phyloP scores from a whole-genome alignment of 2,329 filamentous ascomycete species.

The Arthrobotrys musiformis region DNA sequence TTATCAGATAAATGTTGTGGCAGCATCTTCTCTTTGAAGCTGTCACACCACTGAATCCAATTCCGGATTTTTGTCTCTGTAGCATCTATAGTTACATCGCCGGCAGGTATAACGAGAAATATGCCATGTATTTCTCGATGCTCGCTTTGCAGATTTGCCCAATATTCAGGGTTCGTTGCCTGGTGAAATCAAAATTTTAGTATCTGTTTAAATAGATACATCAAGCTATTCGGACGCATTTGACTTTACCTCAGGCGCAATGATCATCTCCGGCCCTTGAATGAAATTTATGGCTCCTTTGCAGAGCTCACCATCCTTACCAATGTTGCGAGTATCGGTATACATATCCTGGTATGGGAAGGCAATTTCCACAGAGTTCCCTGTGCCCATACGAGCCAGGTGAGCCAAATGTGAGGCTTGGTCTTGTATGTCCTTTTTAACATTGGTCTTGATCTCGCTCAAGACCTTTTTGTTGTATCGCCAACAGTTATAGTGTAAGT shows the following conservation, averaged over 20 bases:
- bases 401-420: no score
- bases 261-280: neutral
- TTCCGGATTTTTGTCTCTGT: neutral
- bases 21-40: neutral
- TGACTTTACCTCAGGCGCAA: neutral
- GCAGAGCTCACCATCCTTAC: neutral
- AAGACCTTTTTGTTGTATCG: neutral
- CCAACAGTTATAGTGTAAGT: neutral
- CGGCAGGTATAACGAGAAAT: neutral
- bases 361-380: neutral
- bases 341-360: neutral
- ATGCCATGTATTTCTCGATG: neutral
- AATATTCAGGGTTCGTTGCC: neutral
- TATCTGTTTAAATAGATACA: no score
- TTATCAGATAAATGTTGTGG: no score
- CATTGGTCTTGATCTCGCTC: neutral
- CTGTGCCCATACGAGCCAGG: neutral
- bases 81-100: neutral
- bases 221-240: neutral
- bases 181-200: neutral
- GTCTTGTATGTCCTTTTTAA: neutral
- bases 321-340: neutral
- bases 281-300: neutral
- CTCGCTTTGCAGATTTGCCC: neutral
- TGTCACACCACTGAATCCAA: neutral